Conservation (phyloP, 1,139 yeast species). For the Blastobotrys raffinosifermentans region DNA sequence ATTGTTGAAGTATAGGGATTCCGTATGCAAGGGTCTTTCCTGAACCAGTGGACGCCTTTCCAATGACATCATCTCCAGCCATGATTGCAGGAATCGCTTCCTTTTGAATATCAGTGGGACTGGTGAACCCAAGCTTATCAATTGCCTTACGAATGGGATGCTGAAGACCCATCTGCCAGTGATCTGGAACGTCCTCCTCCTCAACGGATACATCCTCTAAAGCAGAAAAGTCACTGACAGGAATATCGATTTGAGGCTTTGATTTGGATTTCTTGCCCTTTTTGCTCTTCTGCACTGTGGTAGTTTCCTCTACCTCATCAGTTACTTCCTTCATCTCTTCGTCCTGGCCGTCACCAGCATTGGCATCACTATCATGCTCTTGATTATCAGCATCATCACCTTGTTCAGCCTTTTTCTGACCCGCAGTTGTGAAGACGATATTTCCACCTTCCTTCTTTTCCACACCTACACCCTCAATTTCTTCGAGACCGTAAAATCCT, state of each 20-base stretch:
- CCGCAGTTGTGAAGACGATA: constrained; percentile 22
- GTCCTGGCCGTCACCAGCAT: constrained; percentile 16
- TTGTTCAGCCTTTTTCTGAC: constrained; percentile 16
- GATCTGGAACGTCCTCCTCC: constrained; percentile 19
- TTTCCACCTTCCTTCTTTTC: constrained; percentile 39
- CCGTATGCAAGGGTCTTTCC: constrained; percentile 97
- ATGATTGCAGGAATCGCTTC: constrained; percentile 71
- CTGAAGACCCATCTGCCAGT: constrained; percentile 34
- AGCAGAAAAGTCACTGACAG: constrained; percentile 17
- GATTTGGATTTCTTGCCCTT: constrained; percentile 13
- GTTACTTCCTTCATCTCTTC: constrained; percentile 7
- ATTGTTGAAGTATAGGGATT: constrained; percentile 77
- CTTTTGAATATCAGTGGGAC: constrained; percentile 82
- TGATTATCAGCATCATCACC: constrained; percentile 15
- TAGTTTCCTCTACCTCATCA: constrained; percentile 9
- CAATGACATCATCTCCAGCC: constrained; percentile 74
- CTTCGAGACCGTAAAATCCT: constrained; percentile 90
- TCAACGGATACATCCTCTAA: constrained; percentile 21
- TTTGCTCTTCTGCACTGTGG: constrained; percentile 13
- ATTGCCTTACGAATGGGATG: constrained; percentile 56
- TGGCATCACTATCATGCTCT: constrained; percentile 15
- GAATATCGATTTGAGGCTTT: constrained; percentile 12
- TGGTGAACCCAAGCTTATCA: constrained; percentile 47
- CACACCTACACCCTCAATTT: constrained; percentile 87
- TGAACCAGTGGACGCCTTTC: constrained; percentile 97